Evolutionary conservation across 176 grass and related monocot species (phyloP).

Genomic region (Lolium multiflorum): DNA sequence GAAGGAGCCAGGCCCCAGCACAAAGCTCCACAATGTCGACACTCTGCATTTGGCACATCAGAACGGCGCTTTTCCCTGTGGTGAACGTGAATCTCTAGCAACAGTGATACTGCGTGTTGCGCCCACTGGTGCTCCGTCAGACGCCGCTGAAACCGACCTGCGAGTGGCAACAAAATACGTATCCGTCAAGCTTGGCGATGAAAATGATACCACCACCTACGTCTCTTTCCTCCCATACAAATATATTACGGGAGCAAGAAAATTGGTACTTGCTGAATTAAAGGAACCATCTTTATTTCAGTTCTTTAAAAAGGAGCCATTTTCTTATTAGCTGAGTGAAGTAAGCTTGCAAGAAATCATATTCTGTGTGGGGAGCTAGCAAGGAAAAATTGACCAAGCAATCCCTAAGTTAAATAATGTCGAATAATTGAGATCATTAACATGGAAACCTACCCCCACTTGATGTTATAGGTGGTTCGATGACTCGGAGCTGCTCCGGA

Average conservation of each 20-base stretch:
- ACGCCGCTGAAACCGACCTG: conserved; percentile 12
- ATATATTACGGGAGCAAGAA: background rate
- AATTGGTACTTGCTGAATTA: background rate
- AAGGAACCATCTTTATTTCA: background rate
- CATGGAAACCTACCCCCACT: conserved; percentile 34
- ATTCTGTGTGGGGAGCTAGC: too few species aligned
- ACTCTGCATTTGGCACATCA: conserved; percentile 29
- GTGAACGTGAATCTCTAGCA: conserved; percentile 17
- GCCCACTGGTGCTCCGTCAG: conserved; percentile 5
- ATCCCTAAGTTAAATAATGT: background rate
- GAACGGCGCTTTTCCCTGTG: background rate
- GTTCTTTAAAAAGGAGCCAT: background rate
- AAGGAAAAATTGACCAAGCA: background rate
- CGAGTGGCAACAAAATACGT: conserved; percentile 9
- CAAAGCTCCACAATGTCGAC: conserved; percentile 43
- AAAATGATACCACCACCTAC: conserved; percentile 30
- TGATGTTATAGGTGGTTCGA: conserved; percentile 16
- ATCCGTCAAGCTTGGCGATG: conserved; percentile 21
- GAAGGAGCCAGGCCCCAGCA: background rate
- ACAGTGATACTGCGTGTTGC: conserved; percentile 37
- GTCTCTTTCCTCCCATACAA: background rate
- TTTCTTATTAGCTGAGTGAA: conserved; percentile 2
- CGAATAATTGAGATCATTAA: conserved; percentile 40
- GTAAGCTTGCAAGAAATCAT: background rate
- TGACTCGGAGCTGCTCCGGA: conserved; percentile 28